A percentile compares a stretch with the other conserved stretches of the same genome.
These are phyloP conservation scores for Acer negundo DNA, from an alignment of 345 rosid genomes.

Conservation along the genomic window DNA sequence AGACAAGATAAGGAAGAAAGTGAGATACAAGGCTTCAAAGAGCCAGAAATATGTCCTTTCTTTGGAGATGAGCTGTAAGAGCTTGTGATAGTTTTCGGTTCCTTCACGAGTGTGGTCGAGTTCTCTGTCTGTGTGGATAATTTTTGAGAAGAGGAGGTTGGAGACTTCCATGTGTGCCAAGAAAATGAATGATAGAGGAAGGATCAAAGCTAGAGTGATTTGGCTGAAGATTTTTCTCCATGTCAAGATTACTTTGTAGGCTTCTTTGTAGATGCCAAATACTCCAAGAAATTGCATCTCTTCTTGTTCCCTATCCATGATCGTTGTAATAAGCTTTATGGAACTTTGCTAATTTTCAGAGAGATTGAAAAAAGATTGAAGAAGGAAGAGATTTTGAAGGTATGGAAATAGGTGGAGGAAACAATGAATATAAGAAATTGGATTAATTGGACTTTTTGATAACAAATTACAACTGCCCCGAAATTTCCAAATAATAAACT, in stretches of 20 bases:
- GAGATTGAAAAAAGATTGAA: neutral
- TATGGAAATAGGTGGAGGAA: neutral
- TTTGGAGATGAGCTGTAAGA: slow-evolving; percentile 29
- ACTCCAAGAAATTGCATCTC: slow-evolving; percentile 59
- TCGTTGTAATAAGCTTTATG: too few relatives aligned
- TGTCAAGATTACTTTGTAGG: slow-evolving; percentile 43
- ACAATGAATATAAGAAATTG: neutral
- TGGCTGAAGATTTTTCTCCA: slow-evolving; percentile 51
- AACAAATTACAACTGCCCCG: neutral
- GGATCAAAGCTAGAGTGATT: slow-evolving; percentile 50
- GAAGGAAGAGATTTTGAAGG: neutral
- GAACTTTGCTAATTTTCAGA: neutral
- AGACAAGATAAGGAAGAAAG: slow-evolving; percentile 33
- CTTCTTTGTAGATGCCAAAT: slow-evolving; percentile 43
- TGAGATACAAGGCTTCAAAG: slow-evolving; percentile 36
- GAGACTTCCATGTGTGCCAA: slow-evolving; percentile 44
- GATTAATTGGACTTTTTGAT: neutral
- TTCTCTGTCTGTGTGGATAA: slow-evolving; percentile 23
- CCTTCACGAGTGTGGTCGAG: slow-evolving; percentile 22
- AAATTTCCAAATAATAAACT: too few relatives aligned
- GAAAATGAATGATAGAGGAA: slow-evolving; percentile 58
- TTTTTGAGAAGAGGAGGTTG: slow-evolving; percentile 23
- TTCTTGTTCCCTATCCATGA: slow-evolving; percentile 62
- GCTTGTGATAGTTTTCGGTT: slow-evolving; percentile 19
- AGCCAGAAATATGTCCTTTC: slow-evolving; percentile 33